Evolutionary conservation across 225 moss, liverwort and hornwort species (phyloP).

Genomic region (Marchantia polymorpha): DNA sequence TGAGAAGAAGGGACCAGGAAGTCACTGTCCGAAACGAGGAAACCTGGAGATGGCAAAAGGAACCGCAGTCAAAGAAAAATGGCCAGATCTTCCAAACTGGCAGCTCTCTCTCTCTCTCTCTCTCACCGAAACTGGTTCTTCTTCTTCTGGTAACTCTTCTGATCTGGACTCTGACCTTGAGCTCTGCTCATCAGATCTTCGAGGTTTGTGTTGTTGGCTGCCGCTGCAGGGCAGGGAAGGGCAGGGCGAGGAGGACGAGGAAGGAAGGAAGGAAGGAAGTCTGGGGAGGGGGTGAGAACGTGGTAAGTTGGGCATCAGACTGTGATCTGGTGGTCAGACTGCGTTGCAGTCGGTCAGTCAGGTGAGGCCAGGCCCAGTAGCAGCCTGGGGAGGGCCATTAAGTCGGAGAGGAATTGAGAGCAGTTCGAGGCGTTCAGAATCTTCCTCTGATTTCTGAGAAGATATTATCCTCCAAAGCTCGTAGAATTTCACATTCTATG

Average conservation of each 20-base stretch:
- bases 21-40: slow-evolving; percentile 7
- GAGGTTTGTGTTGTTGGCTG: neutral
- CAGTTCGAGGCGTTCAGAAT: slow-evolving; percentile 1
- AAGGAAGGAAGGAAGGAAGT: neutral
- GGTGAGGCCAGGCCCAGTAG: neutral
- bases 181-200: neutral
- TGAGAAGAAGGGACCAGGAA: slow-evolving; percentile 14
- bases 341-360: neutral
- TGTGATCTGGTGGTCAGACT: neutral
- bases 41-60: neutral
- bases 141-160: neutral
- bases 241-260: neutral
- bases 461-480: neutral
- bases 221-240: neutral
- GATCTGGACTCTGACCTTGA: too few species aligned
- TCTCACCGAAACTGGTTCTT: neutral
- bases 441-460: slow-evolving; percentile 3
- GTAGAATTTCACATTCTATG: slow-evolving; percentile 6
- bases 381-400: neutral
- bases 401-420: neutral
- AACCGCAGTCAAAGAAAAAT: neutral
- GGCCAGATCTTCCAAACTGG: neutral
- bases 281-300: neutral
- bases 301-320: neutral
- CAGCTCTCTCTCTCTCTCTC: too few species aligned